Evolutionary conservation across 352 stramenopile species (phyloP), one percentile per base, ranked within the genome.

Genomic region (Phytophthora cactorum): DNA sequence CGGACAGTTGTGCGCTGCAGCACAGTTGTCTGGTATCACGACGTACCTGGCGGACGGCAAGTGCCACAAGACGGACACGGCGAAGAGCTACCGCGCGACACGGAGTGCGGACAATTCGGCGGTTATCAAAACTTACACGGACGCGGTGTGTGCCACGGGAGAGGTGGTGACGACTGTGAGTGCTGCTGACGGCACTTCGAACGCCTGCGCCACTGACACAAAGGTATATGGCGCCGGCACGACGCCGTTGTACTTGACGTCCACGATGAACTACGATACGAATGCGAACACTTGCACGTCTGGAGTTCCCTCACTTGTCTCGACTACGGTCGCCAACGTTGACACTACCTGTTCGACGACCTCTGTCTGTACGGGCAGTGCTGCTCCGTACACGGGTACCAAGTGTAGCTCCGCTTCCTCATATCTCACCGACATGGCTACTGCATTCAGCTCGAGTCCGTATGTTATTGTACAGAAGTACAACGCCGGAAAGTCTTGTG

Each of bases 31-130:
- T 3, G 17, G 22, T 9, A 57, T 66, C 12, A 56, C 34, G 8
- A 46, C 46, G 2, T 71, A 71, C 34, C 17, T 66, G 10, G 63
- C 63, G 2, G 63, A 70, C n/a, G 63, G 63, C 5, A 54, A 54
- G 12, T 71, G 63, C n/a, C 55, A 70, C 49, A 59, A 59, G 22
- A 61, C 55, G 6, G 36, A 39, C 2, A 3, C 14, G 6, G 6
- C 27, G 5, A 28, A 47, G 11, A 70, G 63, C 29, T 66, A 59
- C 14, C 31, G 5, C 46, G 54, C 41, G 7, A 47, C 27, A 14
- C 4, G 62, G 1, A 34, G 29, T 3, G 11, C 7, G 5, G 53
- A 64, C 27, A 29, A 22, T 2, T 41, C 49, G 10, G 51, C 29
- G 11, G 17, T n/a, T 5, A 51, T 70, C 9, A 17, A 45, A 10